Conservation (phyloP, 139 green algal genomes). For the Chlamydomonas schloesseri region DNA sequence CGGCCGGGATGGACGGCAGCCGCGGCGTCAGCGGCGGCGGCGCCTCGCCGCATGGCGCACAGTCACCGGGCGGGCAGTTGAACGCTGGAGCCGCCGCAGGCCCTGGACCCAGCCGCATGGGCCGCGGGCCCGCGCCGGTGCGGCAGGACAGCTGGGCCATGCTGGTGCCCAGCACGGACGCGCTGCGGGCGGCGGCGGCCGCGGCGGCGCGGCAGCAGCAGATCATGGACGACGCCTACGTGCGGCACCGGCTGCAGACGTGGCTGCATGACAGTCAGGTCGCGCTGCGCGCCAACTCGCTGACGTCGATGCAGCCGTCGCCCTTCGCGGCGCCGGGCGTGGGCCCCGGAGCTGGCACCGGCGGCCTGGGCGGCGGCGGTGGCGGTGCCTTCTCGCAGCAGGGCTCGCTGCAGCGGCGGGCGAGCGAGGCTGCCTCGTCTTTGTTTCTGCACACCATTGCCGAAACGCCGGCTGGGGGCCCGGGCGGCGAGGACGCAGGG, state of each 20-base stretch:
- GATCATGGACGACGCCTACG: neutral
- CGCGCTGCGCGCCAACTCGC: neutral
- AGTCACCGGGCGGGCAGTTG: too few relatives aligned
- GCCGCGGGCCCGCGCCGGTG: neutral
- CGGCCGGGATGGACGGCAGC: neutral
- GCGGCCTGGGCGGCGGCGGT: too few relatives aligned
- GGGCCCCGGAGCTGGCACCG: too few relatives aligned
- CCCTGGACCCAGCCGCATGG: neutral
- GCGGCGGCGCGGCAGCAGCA: conserved; percentile 14
- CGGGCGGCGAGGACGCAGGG: too few relatives aligned
- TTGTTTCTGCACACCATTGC: too few relatives aligned
- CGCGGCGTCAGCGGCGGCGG: neutral
- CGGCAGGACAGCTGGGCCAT: conserved; percentile 5
- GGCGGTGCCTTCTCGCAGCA: neutral
- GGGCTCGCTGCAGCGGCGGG: neutral
- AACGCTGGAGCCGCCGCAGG: neutral
- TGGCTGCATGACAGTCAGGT: conserved; percentile 1
- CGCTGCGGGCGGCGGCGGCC: neutral
- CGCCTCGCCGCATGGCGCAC: neutral
- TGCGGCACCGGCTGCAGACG: neutral
- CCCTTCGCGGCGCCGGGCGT: too few relatives aligned
- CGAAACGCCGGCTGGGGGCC: too few relatives aligned
- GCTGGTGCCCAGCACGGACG: neutral
- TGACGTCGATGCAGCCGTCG: neutral
- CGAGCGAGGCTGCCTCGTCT: neutral